Evolutionary conservation across 176 grass and related monocot genomes (phyloP), one percentile per base, ranked within the genome.

Genomic region (Cenchrus americanus): DNA sequence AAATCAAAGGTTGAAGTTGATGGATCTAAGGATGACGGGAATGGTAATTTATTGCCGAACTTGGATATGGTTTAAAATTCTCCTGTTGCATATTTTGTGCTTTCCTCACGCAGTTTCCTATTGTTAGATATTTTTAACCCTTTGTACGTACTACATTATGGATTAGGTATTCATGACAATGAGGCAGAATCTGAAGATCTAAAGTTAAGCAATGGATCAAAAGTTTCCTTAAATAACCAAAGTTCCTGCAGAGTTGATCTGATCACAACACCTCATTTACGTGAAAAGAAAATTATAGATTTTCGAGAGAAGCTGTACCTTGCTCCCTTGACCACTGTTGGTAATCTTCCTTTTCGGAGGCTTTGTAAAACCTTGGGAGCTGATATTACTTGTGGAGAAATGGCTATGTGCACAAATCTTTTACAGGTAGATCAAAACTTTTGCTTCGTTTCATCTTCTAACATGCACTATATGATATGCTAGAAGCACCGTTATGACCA

Each of bases 321-420:
- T 76, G 96, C 93, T 72, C 96, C 93, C 44, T 82, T 95, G 57
- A 98, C 93, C 2, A 98, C 96, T 60, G 96, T 98, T 7, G 93
- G 96, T 23, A 98, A 98, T 92, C 93, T 98, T 90, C 96, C 96
- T 81, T 95, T 93, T 72, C 88, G 91, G 44, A 95, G 92, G 69
- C 47, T 98, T 19, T 98, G 93, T 83, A 98, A 98, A 88, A 86
- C 82, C 74, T 87, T 95, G 74, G 96, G 96, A 75, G 96, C 87
- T 75, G 93, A 98, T 90, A 82, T 98, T 91, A 98, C 96, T 72
- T 95, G 96, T 65, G 96, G 96, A 85, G 95, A 98, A 86, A 98
- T 98, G 96, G 91, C 96, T 66, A 95, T 98, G 96, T 95, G 96
- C 73, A 88, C 90, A 66, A 98, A 98, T 93, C 91, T 98, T 83